These are phyloP conservation scores for Diplodia corticola DNA, from an alignment of 2,329 filamentous ascomycete genomes.

Conservation along the genomic window DNA sequence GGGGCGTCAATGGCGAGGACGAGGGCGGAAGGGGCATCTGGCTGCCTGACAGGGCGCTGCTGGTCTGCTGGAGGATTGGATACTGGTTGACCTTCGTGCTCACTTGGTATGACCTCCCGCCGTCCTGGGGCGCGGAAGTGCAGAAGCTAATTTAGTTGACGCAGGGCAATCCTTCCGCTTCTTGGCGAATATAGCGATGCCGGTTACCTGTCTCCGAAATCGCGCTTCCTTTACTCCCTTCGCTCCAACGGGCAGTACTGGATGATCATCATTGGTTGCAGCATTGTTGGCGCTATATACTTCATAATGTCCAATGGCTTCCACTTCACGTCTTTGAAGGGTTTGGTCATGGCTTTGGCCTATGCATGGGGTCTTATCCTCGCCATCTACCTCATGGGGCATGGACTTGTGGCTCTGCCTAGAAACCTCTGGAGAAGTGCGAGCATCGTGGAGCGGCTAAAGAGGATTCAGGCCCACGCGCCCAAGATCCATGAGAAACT, in stretches of 20 bases:
- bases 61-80: conserved; percentile 90
- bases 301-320: conserved; percentile 78
- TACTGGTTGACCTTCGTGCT: conserved; percentile 97
- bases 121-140: background rate
- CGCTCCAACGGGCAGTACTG: conserved; percentile 88
- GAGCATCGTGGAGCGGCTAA: conserved; percentile 71
- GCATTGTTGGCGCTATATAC: conserved; percentile 74
- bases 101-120: conserved; percentile 68
- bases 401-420: conserved; percentile 90
- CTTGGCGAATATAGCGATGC: conserved; percentile 94
- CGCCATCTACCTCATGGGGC: conserved; percentile 96
- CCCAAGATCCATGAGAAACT: conserved; percentile 83
- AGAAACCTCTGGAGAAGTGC: conserved; percentile 77
- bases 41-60: conserved; percentile 73
- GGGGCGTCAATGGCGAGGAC: conserved; percentile 63
- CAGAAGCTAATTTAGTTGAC: background rate
- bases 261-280: conserved; percentile 71
- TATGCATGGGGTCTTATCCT: conserved; percentile 92
- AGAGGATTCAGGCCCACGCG: conserved; percentile 74
- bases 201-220: conserved; percentile 83
- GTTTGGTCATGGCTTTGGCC: conserved; percentile 84
- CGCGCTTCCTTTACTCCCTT: conserved; percentile 79
- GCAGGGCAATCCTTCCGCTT: conserved; percentile 83
- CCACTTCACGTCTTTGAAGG: conserved; percentile 72
- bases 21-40: conserved; percentile 77